Evolutionary conservation across 139 green algal species (phyloP).

Genomic region (Chlamydomonas asymmetrica): DNA sequence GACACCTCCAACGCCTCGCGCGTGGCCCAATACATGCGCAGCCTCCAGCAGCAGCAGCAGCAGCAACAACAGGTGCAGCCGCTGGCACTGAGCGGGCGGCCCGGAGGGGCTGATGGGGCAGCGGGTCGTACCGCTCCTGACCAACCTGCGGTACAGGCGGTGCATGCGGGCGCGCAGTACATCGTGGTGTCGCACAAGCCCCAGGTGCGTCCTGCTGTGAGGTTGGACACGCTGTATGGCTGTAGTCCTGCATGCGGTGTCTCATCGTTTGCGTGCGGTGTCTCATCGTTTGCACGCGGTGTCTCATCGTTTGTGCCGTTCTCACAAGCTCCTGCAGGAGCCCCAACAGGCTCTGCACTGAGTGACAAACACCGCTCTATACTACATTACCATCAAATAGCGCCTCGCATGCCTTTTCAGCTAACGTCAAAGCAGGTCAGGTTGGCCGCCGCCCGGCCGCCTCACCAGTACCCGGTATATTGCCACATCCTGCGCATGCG

Average conservation of each 20-base stretch:
- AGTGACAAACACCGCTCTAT: too few species aligned
- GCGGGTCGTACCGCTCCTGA: not conserved
- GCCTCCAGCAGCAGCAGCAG: not conserved
- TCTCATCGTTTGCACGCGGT: too few species aligned
- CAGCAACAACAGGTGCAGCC: constrained; percentile 4
- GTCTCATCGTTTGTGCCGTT: not conserved
- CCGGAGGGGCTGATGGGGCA: not conserved
- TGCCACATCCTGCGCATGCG: too few species aligned
- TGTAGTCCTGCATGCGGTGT: too few species aligned
- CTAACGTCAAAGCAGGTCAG: too few species aligned
- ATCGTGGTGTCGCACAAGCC: constrained; percentile 77
- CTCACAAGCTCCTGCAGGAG: not conserved
- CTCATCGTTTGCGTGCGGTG: too few species aligned
- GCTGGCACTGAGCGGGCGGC: not conserved
- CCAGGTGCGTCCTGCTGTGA: constrained; percentile 52
- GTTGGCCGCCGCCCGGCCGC: too few species aligned
- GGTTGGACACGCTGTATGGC: not conserved
- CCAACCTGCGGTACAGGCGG: not conserved
- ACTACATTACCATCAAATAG: too few species aligned
- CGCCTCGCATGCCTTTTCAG: too few species aligned
- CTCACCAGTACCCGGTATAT: too few species aligned
- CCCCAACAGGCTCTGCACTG: not conserved
- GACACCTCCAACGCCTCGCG: constrained; percentile 60
- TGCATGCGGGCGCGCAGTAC: constrained; percentile 61
- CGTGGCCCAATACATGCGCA: constrained; percentile 57